phyloP scores from a whole-genome alignment of 2,329 filamentous ascomycete genomes.

The Alternaria sp. region DNA sequence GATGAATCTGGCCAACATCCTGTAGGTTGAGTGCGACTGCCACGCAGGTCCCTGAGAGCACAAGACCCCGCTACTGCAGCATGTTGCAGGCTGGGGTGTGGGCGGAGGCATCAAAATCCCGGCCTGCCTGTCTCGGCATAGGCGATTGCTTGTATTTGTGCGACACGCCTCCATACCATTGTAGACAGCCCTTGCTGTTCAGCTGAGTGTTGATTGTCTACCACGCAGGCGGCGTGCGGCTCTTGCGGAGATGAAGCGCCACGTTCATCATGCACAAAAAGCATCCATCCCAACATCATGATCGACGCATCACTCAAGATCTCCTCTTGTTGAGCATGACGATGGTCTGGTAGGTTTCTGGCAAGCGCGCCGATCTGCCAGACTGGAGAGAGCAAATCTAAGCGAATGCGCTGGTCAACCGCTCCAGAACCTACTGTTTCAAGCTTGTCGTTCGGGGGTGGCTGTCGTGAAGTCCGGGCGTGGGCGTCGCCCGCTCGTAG shows the following conservation, averaged over 20 bases:
- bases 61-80: constrained; percentile 9
- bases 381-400: not conserved
- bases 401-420: not conserved
- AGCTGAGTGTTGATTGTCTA: constrained; percentile 14
- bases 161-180: constrained; percentile 7
- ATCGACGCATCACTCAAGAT: constrained; percentile 15
- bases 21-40: constrained; percentile 14
- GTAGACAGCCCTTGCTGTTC: constrained; percentile 6
- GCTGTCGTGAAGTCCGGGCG: constrained; percentile 12
- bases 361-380: constrained; percentile 8
- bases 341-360: constrained; percentile 15
- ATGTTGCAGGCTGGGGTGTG: constrained; percentile 13
- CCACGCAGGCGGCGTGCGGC: constrained; percentile 8
- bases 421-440: constrained; percentile 4
- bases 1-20: constrained; percentile 1
- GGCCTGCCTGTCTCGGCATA: constrained; percentile 21
- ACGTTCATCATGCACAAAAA: constrained; percentile 23
- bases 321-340: constrained; percentile 20
- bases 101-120: constrained; percentile 21
- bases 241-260: constrained; percentile 20
- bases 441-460: constrained; percentile 8
- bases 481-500: constrained; percentile 4
- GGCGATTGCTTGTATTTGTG: constrained; percentile 31
- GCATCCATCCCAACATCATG: constrained; percentile 23
- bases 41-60: constrained; percentile 14